Conservation (phyloP, 2,329 filamentous ascomycete species). For the Epicoccum sorghinum region DNA sequence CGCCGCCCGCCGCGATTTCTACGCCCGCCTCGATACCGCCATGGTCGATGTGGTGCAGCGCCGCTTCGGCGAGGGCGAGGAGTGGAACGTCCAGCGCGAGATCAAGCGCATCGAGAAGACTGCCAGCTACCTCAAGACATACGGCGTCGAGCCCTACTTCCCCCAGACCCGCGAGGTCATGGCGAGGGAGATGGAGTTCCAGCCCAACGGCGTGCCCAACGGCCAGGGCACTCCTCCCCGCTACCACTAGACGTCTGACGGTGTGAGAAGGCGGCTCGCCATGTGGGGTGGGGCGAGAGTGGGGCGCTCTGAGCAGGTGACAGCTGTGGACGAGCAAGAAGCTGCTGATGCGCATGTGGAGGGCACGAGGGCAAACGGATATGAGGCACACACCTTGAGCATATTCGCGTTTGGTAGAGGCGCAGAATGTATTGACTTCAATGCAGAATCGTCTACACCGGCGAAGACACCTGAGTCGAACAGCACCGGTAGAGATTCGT, state of each 20-base stretch:
- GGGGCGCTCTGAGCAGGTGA: background rate
- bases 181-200: constrained; percentile 49
- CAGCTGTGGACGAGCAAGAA: background rate
- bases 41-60: constrained; percentile 61
- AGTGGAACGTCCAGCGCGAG: constrained; percentile 59
- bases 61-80: constrained; percentile 58
- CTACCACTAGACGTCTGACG: constrained; percentile 36
- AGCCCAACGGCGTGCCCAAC: constrained; percentile 34
- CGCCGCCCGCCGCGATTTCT: constrained; percentile 57
- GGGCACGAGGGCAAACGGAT: background rate
- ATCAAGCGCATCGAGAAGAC: constrained; percentile 64
- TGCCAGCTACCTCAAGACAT: constrained; percentile 57
- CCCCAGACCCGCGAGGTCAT: constrained; percentile 58
- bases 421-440: no score
- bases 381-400: background rate
- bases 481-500: no score
- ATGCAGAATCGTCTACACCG: background rate
- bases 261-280: constrained; percentile 20
- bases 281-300: constrained; percentile 13
- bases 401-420: background rate
- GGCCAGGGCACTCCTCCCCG: constrained; percentile 42
- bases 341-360: background rate
- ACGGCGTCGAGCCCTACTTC: constrained; percentile 61
- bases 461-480: background rate
- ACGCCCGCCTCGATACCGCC: constrained; percentile 54